Conservation (phyloP, 805 yeast genomes). For the Wickerhamiella slavikovae region DNA sequence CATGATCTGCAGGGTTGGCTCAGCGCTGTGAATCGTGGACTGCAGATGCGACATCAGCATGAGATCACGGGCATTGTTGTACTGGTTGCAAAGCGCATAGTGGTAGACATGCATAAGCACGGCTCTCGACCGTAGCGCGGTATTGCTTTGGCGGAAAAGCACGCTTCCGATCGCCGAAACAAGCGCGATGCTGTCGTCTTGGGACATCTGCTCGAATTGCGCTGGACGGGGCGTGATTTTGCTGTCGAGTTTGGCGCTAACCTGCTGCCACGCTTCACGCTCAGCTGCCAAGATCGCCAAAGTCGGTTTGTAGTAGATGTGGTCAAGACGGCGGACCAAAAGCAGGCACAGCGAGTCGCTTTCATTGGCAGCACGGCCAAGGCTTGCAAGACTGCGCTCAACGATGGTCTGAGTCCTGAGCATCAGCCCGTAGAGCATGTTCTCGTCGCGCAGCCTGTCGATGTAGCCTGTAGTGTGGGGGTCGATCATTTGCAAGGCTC, state of each 20-base stretch:
- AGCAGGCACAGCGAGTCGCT: slow-evolving; percentile 37
- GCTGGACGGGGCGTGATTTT: slow-evolving; percentile 18
- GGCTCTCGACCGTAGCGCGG: slow-evolving; percentile 60
- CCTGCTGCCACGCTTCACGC: slow-evolving; percentile 46
- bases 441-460: slow-evolving; percentile 76
- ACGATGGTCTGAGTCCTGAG: slow-evolving; percentile 73
- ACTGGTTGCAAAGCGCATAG: slow-evolving; percentile 74
- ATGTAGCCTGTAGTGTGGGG: slow-evolving; percentile 91
- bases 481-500: slow-evolving; percentile 71
- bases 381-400: slow-evolving; percentile 28
- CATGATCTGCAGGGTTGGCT: slow-evolving; percentile 68
- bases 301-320: slow-evolving; percentile 78
- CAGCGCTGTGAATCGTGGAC: slow-evolving; percentile 64
- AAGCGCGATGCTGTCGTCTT: slow-evolving; percentile 30
- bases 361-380: slow-evolving; percentile 14
- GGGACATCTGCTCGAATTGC: slow-evolving; percentile 14
- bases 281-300: slow-evolving; percentile 53
- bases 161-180: slow-evolving; percentile 44
- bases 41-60: slow-evolving; percentile 72
- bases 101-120: slow-evolving; percentile 72
- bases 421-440: slow-evolving; percentile 48
- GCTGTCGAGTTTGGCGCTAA: slow-evolving; percentile 21
- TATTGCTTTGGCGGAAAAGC: slow-evolving; percentile 45
- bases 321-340: slow-evolving; percentile 69
- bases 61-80: slow-evolving; percentile 71